Evolutionary conservation across 2,329 filamentous ascomycete genomes (phyloP).

Genomic region (Lachnellula cervina): DNA sequence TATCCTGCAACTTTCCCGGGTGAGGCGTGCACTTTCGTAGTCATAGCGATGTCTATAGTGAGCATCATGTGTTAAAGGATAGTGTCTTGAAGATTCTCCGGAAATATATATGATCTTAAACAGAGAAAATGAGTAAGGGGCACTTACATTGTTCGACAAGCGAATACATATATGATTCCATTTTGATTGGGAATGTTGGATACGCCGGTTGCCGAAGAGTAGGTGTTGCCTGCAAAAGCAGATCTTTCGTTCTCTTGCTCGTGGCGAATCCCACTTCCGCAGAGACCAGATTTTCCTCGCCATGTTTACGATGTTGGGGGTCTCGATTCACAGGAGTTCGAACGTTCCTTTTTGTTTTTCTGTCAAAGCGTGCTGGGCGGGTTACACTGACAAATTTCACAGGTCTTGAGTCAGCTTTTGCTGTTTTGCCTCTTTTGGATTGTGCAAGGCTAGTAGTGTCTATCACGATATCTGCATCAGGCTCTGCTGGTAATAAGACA

Average conservation of each 20-base stretch:
- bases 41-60: not conserved
- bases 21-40: not conserved
- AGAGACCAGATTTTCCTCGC: not conserved
- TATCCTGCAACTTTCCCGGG: not conserved
- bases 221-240: not conserved
- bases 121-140: not conserved
- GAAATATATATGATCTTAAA: not conserved
- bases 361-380: not conserved
- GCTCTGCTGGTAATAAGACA: not conserved
- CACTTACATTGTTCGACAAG: constrained; percentile 6
- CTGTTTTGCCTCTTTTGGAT: not conserved
- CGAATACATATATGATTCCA: constrained; percentile 6
- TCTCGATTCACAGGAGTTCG: not conserved
- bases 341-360: not conserved
- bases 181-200: not conserved
- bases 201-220: not conserved
- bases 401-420: not conserved
- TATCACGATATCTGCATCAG: not conserved
- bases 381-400: not conserved
- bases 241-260: not conserved
- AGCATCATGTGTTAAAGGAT: not conserved
- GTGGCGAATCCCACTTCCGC: not conserved
- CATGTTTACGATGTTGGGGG: not conserved
- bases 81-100: not conserved
- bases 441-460: not conserved